Evolutionary conservation across 768 basidiomycete genomes (phyloP).

Genomic region (Trichaptum fuscoviolaceum): DNA sequence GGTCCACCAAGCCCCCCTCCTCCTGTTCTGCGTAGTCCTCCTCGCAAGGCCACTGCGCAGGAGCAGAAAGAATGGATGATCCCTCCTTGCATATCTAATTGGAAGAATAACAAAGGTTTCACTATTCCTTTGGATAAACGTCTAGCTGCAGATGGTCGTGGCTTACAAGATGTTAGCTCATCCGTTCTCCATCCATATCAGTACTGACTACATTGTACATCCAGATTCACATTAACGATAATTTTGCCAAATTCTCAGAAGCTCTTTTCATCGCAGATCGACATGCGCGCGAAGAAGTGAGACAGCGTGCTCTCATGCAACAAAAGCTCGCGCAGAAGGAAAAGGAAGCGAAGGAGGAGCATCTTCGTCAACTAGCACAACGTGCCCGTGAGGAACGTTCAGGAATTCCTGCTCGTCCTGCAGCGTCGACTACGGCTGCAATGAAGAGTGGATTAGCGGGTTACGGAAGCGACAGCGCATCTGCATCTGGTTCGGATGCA

Average conservation of each 20-base stretch:
- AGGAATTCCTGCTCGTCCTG: slow-evolving; percentile 60
- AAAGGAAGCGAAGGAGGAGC: slow-evolving; percentile 95
- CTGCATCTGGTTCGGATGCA: slow-evolving; percentile 50
- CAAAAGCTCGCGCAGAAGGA: slow-evolving; percentile 99
- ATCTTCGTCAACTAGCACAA: slow-evolving; percentile 88
- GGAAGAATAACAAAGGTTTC: slow-evolving; percentile 99
- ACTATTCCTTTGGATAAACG: slow-evolving; percentile 98
- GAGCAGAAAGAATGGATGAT: slow-evolving; percentile 99
- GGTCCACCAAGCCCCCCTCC: slow-evolving; percentile 96
- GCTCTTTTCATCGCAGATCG: slow-evolving; percentile 92
- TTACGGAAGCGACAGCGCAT: slow-evolving; percentile 78
- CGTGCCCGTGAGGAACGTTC: slow-evolving; percentile 92
- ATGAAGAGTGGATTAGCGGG: slow-evolving; percentile 74
- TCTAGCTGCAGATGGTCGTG: slow-evolving; percentile 95
- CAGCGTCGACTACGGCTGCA: slow-evolving; percentile 60
- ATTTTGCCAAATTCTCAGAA: slow-evolving; percentile 98
- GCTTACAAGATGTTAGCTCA: slow-evolving; percentile 85
- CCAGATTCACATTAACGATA: slow-evolving; percentile 97
- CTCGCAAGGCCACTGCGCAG: slow-evolving; percentile 90
- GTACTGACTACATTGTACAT: not conserved
- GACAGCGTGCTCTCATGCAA: slow-evolving; percentile 95
- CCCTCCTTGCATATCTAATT: slow-evolving; percentile 98
- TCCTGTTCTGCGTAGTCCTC: slow-evolving; percentile 91
- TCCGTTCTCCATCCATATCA: slow-evolving; percentile 1
- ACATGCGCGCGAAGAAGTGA: slow-evolving; percentile 96